A percentile compares a stretch with the other conserved stretches of the same genome.
These are phyloP conservation scores for Stropharia rugosoannulata DNA, from an alignment of 768 basidiomycete genomes.

Conservation along the genomic window DNA sequence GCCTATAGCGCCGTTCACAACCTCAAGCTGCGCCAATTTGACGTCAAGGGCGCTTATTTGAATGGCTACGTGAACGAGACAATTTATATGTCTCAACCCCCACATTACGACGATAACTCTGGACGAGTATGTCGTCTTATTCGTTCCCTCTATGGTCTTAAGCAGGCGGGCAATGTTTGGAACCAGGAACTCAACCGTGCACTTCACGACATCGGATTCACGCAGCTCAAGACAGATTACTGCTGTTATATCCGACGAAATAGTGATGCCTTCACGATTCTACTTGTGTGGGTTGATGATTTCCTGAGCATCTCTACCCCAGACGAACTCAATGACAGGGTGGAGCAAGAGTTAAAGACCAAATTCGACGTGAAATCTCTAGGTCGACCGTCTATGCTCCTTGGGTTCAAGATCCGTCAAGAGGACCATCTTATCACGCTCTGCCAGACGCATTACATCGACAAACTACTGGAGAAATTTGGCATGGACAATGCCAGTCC, in stretches of 20 bases:
- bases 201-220: slow-evolving; percentile 16
- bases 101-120: slow-evolving; percentile 27
- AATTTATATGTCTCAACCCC: slow-evolving; percentile 40
- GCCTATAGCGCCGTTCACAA: slow-evolving; percentile 31
- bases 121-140: slow-evolving; percentile 20
- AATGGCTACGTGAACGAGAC: slow-evolving; percentile 27
- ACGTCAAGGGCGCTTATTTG: slow-evolving; percentile 38
- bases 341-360: slow-evolving; percentile 20
- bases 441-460: slow-evolving; percentile 29
- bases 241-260: slow-evolving; percentile 18
- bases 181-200: slow-evolving; percentile 20
- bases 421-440: slow-evolving; percentile 18
- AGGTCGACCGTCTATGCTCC: slow-evolving; percentile 24
- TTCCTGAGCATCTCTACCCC: slow-evolving; percentile 23
- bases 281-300: slow-evolving; percentile 34
- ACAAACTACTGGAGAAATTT: slow-evolving; percentile 23
- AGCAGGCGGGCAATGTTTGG: slow-evolving; percentile 27
- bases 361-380: slow-evolving; percentile 29
- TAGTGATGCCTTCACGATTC: slow-evolving; percentile 11
- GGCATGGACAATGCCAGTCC: slow-evolving; percentile 21
- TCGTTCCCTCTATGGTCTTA: slow-evolving; percentile 36
- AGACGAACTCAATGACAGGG: slow-evolving; percentile 6
- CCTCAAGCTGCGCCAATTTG: slow-evolving; percentile 36
- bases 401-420: slow-evolving; percentile 30
- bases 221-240: slow-evolving; percentile 16